These are phyloP conservation scores for Ogataea zsoltii DNA, from an alignment of 805 yeast species.

Conservation along the genomic window DNA sequence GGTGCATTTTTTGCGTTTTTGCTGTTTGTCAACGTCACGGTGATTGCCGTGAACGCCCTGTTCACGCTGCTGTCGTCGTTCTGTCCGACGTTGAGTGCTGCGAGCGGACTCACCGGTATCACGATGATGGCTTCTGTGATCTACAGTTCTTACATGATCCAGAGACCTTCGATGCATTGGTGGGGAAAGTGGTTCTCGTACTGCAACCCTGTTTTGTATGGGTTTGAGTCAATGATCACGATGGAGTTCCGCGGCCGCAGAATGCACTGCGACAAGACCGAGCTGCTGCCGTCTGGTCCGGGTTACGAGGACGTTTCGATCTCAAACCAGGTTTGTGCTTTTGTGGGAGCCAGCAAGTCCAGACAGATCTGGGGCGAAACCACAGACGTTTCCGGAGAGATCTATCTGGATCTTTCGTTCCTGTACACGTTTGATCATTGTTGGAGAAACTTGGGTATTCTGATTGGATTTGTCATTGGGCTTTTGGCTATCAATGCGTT, in stretches of 20 bases:
- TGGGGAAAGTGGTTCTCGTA: conserved; percentile 63
- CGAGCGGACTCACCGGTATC: conserved; percentile 62
- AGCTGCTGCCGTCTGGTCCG: conserved; percentile 55
- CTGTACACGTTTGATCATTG: conserved; percentile 56
- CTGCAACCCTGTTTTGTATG: conserved; percentile 48
- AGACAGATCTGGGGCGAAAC: conserved; percentile 24
- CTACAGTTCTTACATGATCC: conserved; percentile 69
- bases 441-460: conserved; percentile 78
- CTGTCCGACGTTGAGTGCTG: conserved; percentile 50
- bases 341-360: conserved; percentile 46
- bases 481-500: conserved; percentile 35
- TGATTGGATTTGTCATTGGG: conserved; percentile 43
- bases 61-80: conserved; percentile 57
- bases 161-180: conserved; percentile 56
- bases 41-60: conserved; percentile 49
- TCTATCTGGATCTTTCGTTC: conserved; percentile 46
- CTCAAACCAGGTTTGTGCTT: conserved; percentile 49
- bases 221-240: conserved; percentile 54
- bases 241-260: conserved; percentile 56
- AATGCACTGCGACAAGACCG: conserved; percentile 45
- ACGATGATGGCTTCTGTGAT: conserved; percentile 49
- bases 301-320: conserved; percentile 46
- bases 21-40: conserved; percentile 39
- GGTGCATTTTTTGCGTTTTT: conserved; percentile 55
- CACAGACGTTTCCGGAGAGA: conserved; percentile 50